Evolutionary conservation across 78 protist genomes (phyloP), one percentile per base, ranked within the genome.

Genomic region (Pigoraptor vietnamica): DNA sequence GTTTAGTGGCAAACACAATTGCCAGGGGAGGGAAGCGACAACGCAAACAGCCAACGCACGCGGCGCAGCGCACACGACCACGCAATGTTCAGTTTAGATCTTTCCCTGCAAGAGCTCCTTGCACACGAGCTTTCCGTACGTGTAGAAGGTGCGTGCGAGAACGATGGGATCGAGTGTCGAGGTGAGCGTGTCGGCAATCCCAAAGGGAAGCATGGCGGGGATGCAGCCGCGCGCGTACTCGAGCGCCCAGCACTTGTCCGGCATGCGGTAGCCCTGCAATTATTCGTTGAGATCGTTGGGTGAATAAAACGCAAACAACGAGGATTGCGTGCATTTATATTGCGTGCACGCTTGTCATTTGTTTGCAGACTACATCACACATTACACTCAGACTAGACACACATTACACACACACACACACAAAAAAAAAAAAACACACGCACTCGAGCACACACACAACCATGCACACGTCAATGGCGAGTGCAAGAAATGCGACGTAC

Each of bases 171-270:
- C 93, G 24, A 92, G 90, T 81, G 93, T 92, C 82, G 40, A 32
- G 84, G 33, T 79, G 87, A 92, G 34, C 55, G 87, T 56, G 91
- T 88, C 90, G 32, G 89, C 89, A 39, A 92, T 1, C 2, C 93
- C 93, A 32, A 92, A 92, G 37, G 93, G 93, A 1, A 92, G 87
- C 93, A 92, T 92, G 83, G 87, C 21, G 37, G 81, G 83, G 35
- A 92, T 92, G 91, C 23, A 25, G 88, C 93, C 93, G 37, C 90
- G 56, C 24, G 93, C 93, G 34, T 92, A 92, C 87, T 92, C 93
- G 39, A 92, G 93, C 23, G 93, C 93, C 56, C 48, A 92, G 93
- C 91, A 88, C 37, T 2, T 9, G 29, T 87, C 90, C 38, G 90
- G 87, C 56, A 91, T 91, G 86, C 34, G 38, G 90, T 87, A 91